Percentiles rank a stretch among this genome's conserved stretches.
These are phyloP conservation scores for Chrysoporthe deuterocubensis DNA, from an alignment of 2,329 filamentous ascomycete genomes.

Conservation along the genomic window DNA sequence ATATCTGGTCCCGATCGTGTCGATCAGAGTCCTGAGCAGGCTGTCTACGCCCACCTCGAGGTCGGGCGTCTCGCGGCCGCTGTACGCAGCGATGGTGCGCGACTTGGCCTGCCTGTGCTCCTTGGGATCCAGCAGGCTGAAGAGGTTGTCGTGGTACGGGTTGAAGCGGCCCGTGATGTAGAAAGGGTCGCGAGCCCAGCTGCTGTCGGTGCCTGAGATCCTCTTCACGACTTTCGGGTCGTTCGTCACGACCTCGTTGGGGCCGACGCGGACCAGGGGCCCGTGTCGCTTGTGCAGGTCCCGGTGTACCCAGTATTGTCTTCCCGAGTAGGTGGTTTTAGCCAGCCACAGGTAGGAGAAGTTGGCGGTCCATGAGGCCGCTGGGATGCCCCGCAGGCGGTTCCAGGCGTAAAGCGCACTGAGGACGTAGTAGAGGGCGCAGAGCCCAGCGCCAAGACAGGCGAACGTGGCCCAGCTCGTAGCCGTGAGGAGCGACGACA, in stretches of 20 bases:
- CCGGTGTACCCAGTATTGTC: conserved; percentile 32
- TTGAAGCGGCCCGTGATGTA: conserved; percentile 20
- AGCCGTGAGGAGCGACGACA: not conserved
- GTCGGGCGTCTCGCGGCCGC: conserved; percentile 16
- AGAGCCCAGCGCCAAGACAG: not conserved
- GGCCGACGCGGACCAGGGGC: conserved; percentile 35
- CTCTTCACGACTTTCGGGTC: conserved; percentile 32
- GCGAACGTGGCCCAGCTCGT: not conserved
- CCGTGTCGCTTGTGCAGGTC: conserved; percentile 34
- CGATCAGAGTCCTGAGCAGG: conserved; percentile 13
- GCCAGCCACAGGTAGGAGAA: conserved; percentile 41
- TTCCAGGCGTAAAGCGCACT: not conserved
- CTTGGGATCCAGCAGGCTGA: conserved; percentile 24
- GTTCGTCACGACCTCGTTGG: conserved; percentile 32
- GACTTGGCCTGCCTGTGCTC: conserved; percentile 36
- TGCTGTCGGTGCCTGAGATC: conserved; percentile 18
- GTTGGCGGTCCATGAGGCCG: conserved; percentile 33
- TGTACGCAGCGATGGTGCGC: conserved; percentile 8
- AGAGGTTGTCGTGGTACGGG: conserved; percentile 20
- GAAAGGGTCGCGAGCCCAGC: conserved; percentile 3
- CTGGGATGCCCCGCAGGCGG: conserved; percentile 34
- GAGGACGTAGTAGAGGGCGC: not conserved
- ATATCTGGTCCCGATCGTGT: not conserved
- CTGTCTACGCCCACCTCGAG: conserved; percentile 19
- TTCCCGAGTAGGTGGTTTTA: conserved; percentile 31